These are phyloP conservation scores for Botryotinia globosa DNA, from an alignment of 2,329 filamentous ascomycete species.

Conservation along the genomic window DNA sequence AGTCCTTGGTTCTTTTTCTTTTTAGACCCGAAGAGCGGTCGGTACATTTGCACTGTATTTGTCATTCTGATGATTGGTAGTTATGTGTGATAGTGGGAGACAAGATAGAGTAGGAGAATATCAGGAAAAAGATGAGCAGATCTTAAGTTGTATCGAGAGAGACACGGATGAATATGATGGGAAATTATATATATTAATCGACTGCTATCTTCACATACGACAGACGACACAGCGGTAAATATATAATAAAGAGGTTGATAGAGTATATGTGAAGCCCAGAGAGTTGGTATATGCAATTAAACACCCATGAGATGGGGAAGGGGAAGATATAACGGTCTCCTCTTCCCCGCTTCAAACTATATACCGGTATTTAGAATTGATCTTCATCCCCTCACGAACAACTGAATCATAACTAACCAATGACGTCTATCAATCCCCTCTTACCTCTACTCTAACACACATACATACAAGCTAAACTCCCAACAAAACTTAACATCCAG, in stretches of 20 bases:
- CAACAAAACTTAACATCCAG: neutral
- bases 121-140: neutral
- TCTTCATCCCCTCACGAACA: neutral
- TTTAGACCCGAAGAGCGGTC: neutral
- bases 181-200: neutral
- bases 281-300: neutral
- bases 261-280: neutral
- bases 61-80: neutral
- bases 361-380: neutral
- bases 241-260: neutral
- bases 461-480: neutral
- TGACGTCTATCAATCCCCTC: neutral
- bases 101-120: neutral
- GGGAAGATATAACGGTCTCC: neutral
- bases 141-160: neutral
- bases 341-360: neutral
- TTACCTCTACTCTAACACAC: neutral
- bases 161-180: neutral
- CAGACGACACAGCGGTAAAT: neutral
- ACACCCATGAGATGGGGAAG: neutral
- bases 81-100: neutral
- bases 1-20: neutral
- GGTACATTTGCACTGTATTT: neutral
- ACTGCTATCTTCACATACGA: neutral
- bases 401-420: neutral